A percentile compares a stretch with the other conserved stretches of the same genome.
These are phyloP conservation scores for Penicillium capsulatum DNA, from an alignment of 2,329 filamentous ascomycete species.

Conservation along the genomic window DNA sequence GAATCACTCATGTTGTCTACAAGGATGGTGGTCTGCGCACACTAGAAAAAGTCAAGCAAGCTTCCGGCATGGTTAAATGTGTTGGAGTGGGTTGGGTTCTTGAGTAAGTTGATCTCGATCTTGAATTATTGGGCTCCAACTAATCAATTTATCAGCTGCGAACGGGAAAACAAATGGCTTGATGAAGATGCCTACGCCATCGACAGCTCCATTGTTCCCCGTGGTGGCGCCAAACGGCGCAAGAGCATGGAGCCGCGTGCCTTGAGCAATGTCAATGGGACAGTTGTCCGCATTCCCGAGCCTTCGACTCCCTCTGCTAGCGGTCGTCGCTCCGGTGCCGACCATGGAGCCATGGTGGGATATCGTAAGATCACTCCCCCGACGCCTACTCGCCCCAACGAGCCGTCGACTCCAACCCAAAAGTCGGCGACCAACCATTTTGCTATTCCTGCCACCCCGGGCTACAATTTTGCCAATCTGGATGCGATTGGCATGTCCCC, in stretches of 20 bases:
- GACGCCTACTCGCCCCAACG: constrained; percentile 11
- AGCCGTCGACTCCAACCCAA: constrained; percentile 18
- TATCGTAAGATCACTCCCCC: constrained; percentile 35
- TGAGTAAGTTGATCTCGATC: constrained; percentile 59
- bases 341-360: constrained; percentile 30
- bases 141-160: constrained; percentile 53
- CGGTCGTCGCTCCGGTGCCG: constrained; percentile 28
- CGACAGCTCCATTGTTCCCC: constrained; percentile 63
- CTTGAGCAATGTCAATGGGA: constrained; percentile 65
- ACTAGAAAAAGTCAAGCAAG: constrained; percentile 72
- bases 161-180: constrained; percentile 71
- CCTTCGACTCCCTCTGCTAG: constrained; percentile 26
- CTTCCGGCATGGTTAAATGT: constrained; percentile 71
- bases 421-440: constrained; percentile 12
- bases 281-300: constrained; percentile 45
- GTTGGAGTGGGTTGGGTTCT: constrained; percentile 86
- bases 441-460: constrained; percentile 33
- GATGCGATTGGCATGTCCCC: constrained; percentile 42
- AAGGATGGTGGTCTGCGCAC: constrained; percentile 81
- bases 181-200: constrained; percentile 67
- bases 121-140: not conserved
- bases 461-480: constrained; percentile 34
- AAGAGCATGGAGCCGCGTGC: constrained; percentile 78
- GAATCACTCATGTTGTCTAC: constrained; percentile 84
- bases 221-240: constrained; percentile 65